A percentile compares a stretch with the other conserved stretches of the same genome.
These are phyloP conservation scores for Dryas drummondii DNA, from an alignment of 306 rosid genomes.

Conservation along the genomic window DNA sequence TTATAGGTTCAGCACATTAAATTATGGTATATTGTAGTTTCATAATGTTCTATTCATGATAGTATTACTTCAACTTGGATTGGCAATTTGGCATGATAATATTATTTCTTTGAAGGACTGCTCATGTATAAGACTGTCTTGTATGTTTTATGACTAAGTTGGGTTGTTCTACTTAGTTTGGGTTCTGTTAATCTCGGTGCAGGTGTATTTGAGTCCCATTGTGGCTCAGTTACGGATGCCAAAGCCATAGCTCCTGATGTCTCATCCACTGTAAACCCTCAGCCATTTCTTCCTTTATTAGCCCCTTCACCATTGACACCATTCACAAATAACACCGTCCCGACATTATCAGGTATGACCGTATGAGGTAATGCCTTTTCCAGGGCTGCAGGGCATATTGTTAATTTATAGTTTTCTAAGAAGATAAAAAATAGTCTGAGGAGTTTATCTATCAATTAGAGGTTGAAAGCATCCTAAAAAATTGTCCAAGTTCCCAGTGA, in stretches of 20 bases:
- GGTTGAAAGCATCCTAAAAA: neutral
- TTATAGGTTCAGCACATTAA: neutral
- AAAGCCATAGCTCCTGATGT: slow-evolving; percentile 36
- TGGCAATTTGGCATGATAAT: slow-evolving; percentile 5
- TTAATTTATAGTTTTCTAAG: neutral
- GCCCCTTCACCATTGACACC: slow-evolving; percentile 58
- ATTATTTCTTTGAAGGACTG: neutral
- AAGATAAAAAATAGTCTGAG: neutral
- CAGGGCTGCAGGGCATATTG: neutral
- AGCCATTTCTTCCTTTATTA: slow-evolving; percentile 57
- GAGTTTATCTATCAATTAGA: neutral
- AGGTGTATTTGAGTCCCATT: slow-evolving; percentile 35
- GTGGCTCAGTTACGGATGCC: slow-evolving; percentile 21
- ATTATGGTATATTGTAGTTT: neutral
- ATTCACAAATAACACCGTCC: slow-evolving; percentile 40
- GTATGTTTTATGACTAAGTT: neutral
- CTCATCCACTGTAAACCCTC: slow-evolving; percentile 38
- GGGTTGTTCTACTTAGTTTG: neutral
- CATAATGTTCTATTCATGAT: neutral
- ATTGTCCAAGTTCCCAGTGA: neutral
- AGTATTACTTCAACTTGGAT: neutral
- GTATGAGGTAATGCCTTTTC: slow-evolving; percentile 13
- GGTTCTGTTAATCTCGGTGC: slow-evolving; percentile 13
- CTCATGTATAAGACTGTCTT: neutral
- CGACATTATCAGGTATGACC: slow-evolving; percentile 47